A percentile compares a stretch with the other conserved stretches of the same genome.
phyloP scores from a whole-genome alignment of 176 grass and related monocot genomes.

The Coix lacrymajobi region DNA sequence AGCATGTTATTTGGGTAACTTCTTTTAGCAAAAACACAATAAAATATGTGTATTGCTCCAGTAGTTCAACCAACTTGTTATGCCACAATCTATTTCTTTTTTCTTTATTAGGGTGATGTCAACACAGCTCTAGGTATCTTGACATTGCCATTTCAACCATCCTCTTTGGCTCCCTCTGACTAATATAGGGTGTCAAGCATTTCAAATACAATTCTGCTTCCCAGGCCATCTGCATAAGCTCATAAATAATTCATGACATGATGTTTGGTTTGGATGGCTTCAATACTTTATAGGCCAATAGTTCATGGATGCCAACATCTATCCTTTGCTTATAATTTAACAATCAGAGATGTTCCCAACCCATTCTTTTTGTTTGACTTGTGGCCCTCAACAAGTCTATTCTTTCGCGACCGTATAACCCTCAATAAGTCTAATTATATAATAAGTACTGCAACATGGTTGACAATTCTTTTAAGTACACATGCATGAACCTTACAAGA shows the following conservation, averaged over 20 bases:
- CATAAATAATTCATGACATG: constrained; percentile 20
- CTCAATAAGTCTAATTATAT: constrained; percentile 11
- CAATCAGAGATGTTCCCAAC: neutral
- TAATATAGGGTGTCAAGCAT: constrained; percentile 8
- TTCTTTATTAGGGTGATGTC: neutral
- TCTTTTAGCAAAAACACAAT: neutral
- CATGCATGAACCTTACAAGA: constrained; percentile 11
- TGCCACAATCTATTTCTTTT: neutral
- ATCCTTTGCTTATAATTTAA: constrained; percentile 13
- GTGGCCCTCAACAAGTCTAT: neutral
- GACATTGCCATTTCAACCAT: constrained; percentile 44
- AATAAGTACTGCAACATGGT: constrained; percentile 6
- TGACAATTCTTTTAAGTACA: constrained; percentile 17
- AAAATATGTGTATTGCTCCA: neutral
- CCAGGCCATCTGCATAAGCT: neutral
- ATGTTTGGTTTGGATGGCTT: constrained; percentile 14
- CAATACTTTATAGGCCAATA: constrained; percentile 12
- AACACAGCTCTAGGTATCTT: neutral
- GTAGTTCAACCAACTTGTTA: constrained; percentile 16
- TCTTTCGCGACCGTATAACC: neutral
- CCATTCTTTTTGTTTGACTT: constrained; percentile 39
- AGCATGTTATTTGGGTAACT: neutral
- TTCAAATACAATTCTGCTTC: neutral
- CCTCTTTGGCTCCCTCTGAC: neutral
- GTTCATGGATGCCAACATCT: constrained; percentile 6